A percentile compares a stretch with the other conserved stretches of the same genome.
phyloP scores from a whole-genome alignment of 805 yeast genomes.

The Teunomyces aglyptinius region DNA sequence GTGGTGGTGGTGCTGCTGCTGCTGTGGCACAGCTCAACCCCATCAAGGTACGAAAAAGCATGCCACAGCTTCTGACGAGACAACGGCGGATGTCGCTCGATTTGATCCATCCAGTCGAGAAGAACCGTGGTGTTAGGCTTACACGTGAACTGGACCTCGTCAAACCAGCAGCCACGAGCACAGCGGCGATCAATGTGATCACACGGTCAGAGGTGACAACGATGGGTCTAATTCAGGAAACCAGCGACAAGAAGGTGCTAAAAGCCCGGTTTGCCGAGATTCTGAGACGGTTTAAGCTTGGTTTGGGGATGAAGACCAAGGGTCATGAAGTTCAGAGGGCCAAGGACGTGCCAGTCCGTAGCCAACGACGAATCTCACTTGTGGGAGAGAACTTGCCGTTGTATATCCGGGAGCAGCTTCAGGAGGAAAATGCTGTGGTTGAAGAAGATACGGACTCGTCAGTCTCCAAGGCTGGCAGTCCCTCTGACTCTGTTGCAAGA shows the following conservation, averaged over 20 bases:
- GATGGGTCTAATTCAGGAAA: not conserved
- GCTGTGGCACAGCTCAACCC: not conserved
- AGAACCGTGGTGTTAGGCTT: slow-evolving; percentile 8
- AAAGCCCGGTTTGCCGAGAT: slow-evolving; percentile 12
- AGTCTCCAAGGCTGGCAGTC: not conserved
- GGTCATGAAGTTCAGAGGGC: no score
- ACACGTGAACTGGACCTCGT: slow-evolving; percentile 18
- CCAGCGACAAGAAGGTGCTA: not conserved
- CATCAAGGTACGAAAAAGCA: not conserved
- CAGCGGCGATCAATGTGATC: slow-evolving; percentile 34
- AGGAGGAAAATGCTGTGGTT: not conserved
- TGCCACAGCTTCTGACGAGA: not conserved
- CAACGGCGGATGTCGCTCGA: slow-evolving; percentile 28
- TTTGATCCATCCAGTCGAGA: slow-evolving; percentile 14
- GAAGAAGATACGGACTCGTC: not conserved
- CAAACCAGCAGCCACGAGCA: slow-evolving; percentile 30
- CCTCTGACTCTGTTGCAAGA: slow-evolving; percentile 3
- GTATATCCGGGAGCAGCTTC: slow-evolving; percentile 30
- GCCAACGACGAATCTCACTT: slow-evolving; percentile 28
- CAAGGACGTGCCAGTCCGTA: not conserved
- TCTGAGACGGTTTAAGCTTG: slow-evolving; percentile 15
- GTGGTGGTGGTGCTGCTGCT: not conserved
- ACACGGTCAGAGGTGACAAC: slow-evolving; percentile 22
- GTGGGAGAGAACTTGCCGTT: slow-evolving; percentile 37
- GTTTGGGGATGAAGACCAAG: slow-evolving; percentile 6